Base-by-base conservation (phyloP, 1,284 basidiomycete genomes). In the Pascua guehoae region DNA sequence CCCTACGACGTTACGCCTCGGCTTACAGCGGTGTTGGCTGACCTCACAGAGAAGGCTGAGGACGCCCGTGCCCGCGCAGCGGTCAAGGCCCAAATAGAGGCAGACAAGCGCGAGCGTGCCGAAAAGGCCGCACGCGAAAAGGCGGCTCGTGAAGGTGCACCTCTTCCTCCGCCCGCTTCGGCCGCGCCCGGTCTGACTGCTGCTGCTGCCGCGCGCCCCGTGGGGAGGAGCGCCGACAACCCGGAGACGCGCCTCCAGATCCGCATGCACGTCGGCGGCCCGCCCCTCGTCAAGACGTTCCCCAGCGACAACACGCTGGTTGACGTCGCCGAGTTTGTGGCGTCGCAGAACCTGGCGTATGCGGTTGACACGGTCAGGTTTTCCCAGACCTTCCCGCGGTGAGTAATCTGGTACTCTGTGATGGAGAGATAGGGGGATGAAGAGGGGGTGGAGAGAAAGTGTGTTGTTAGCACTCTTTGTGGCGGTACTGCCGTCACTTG, bases 71-170 rank as follows among this genome's bases (percentile, higher is more conserved):
- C 91, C 1, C 85, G 81, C 60, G 89, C 88, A 3, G 88, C 88
- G 4, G 81, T 95, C 67, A 91, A 90, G 71, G 89, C 88, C 0
- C 91, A 95, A 74, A 96, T 97, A 64, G 93, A 95, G 75, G 88
- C 87, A 0, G 93, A 96, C 79, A 96, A 91, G 79, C 84, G 84
- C 56, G 86, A 85, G 24, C 85, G 93, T n/a, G 89, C 89, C 0
- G 91, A 89, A 68, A 92, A 89, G 69, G 81, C 86, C 1, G 91
- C 91, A 0, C 81, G 85, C 38, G 93, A 95, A 76, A 96, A 95
- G 74, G 91, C 90, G 0, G 72, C 91, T 12, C 83, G 92, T 41
- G 89, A 92, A 47, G 92, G 89, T 15, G 68, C 24, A 4, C 24
- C 24, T 32, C 24, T 7, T 32, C 24, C 24, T 4, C 66, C 78